Evolutionary conservation across 345 rosid genomes (phyloP).

Genomic region (Euphorbia lathyris): DNA sequence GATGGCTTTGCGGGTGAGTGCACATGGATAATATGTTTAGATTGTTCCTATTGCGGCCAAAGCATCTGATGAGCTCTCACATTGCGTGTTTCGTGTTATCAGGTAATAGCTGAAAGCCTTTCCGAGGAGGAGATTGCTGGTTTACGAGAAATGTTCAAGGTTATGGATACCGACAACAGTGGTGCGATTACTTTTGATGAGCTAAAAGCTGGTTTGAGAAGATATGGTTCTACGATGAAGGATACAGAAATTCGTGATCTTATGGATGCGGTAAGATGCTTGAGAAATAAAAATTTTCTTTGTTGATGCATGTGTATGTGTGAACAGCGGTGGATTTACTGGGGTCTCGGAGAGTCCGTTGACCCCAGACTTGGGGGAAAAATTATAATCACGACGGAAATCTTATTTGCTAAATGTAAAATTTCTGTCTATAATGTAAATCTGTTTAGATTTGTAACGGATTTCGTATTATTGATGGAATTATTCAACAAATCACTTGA

Average conservation of each 20-base stretch:
- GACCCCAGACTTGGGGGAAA: too few relatives aligned
- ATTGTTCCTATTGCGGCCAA: not conserved
- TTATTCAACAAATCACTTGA: not conserved
- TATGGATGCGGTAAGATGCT: constrained; percentile 84
- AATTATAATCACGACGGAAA: too few relatives aligned
- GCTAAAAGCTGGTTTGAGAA: constrained; percentile 90
- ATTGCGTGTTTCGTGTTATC: constrained; percentile 24
- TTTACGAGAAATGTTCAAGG: constrained; percentile 79
- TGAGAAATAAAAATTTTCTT: not conserved
- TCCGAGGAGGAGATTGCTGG: constrained; percentile 99
- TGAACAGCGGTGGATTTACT: too few relatives aligned
- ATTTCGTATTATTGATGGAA: too few relatives aligned
- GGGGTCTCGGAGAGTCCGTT: too few relatives aligned
- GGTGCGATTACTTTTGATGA: constrained; percentile 98
- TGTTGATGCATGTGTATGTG: not conserved
- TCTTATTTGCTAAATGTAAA: too few relatives aligned
- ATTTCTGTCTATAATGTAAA: too few relatives aligned
- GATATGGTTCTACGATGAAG: constrained; percentile 94
- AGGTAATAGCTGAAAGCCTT: constrained; percentile 98
- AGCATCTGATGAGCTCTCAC: not conserved
- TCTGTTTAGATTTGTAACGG: too few relatives aligned
- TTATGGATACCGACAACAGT: constrained; percentile 96
- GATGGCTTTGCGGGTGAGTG: constrained; percentile 91
- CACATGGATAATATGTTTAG: constrained; percentile 4
- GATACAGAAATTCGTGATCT: constrained; percentile 96